A percentile compares a stretch with the other conserved stretches of the same genome.
Evolutionary conservation across 2,329 filamentous ascomycete genomes (phyloP).

Genomic region (Diaporthe batatas): DNA sequence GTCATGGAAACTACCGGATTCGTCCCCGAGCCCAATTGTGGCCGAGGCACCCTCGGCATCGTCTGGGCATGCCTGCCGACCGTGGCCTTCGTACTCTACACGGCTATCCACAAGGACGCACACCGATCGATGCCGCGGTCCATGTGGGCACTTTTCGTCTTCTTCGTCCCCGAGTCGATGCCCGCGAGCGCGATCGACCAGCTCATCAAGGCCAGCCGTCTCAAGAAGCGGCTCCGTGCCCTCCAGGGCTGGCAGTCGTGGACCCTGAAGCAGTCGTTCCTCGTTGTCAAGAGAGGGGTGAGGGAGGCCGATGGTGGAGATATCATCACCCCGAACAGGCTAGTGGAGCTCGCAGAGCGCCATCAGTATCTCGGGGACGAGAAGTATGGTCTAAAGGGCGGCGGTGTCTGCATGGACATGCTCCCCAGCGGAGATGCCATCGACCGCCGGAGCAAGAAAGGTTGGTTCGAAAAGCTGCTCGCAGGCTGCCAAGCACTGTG

Average conservation of each 20-base stretch:
- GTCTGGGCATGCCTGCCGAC: slow-evolving; percentile 12
- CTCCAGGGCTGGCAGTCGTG: not conserved
- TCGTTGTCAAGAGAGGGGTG: slow-evolving; percentile 1
- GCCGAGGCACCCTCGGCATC: slow-evolving; percentile 9
- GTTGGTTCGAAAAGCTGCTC: slow-evolving; percentile 3
- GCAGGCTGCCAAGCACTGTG: slow-evolving; percentile 5
- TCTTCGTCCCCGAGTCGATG: slow-evolving; percentile 2
- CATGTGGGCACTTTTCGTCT: slow-evolving; percentile 7
- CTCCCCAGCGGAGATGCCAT: not conserved
- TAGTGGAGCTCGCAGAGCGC: not conserved
- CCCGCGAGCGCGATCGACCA: slow-evolving; percentile 9
- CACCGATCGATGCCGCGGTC: not conserved
- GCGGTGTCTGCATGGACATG: not conserved
- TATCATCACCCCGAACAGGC: not conserved
- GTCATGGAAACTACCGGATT: slow-evolving; percentile 9
- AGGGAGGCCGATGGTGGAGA: not conserved
- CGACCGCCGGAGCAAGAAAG: slow-evolving; percentile 11
- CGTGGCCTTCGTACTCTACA: not conserved
- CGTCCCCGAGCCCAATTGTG: not conserved
- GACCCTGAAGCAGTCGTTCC: slow-evolving; percentile 8
- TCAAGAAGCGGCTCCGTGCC: not conserved
- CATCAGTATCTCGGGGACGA: not conserved
- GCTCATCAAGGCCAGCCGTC: not conserved
- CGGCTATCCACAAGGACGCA: not conserved
- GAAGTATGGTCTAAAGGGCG: not conserved